These are phyloP conservation scores for Aspergillus steynii DNA, from an alignment of 495 filamentous ascomycete species.

Conservation along the genomic window DNA sequence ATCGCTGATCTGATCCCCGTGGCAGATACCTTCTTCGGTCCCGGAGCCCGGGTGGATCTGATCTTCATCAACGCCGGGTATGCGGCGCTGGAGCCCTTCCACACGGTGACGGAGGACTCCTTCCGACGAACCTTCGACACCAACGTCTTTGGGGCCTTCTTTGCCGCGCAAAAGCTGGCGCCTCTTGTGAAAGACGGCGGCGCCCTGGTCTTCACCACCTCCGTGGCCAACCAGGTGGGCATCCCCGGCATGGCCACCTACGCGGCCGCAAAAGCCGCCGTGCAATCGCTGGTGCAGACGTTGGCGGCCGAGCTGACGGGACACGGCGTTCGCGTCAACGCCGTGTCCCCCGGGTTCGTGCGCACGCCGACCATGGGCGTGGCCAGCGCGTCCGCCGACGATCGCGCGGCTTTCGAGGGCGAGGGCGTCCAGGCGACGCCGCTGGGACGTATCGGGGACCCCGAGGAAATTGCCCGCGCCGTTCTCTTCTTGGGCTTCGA, in stretches of 20 bases:
- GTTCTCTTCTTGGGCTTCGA: conserved; percentile 13
- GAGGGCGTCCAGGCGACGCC: conserved; percentile 8
- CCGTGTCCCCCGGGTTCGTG: conserved; percentile 13
- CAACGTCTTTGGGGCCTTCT: conserved; percentile 18
- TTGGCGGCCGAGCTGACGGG: conserved; percentile 11
- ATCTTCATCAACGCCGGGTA: conserved; percentile 16
- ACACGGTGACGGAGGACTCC: conserved; percentile 6
- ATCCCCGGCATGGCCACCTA: conserved; percentile 12
- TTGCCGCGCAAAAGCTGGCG: conserved; percentile 8
- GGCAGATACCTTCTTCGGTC: conserved; percentile 7
- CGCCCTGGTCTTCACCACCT: conserved; percentile 16
- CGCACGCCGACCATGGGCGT: conserved; percentile 16
- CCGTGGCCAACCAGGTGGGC: conserved; percentile 9
- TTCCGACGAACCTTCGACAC: conserved; percentile 14
- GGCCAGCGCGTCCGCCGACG: conserved; percentile 4
- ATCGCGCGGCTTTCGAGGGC: conserved; percentile 9
- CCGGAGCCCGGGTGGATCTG: conserved; percentile 4
- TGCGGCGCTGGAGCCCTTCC: conserved; percentile 12
- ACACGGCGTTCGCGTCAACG: conserved; percentile 11
- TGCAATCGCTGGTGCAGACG: conserved; percentile 11
- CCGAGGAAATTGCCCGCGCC: conserved; percentile 12
- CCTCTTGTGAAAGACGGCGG: conserved; percentile 12
- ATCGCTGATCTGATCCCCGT: conserved; percentile 5
- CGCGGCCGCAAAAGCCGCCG: conserved; percentile 7
- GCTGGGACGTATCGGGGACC: conserved; percentile 7